Conservation (phyloP, 768 basidiomycete species). For the Piloderma croceum region DNA sequence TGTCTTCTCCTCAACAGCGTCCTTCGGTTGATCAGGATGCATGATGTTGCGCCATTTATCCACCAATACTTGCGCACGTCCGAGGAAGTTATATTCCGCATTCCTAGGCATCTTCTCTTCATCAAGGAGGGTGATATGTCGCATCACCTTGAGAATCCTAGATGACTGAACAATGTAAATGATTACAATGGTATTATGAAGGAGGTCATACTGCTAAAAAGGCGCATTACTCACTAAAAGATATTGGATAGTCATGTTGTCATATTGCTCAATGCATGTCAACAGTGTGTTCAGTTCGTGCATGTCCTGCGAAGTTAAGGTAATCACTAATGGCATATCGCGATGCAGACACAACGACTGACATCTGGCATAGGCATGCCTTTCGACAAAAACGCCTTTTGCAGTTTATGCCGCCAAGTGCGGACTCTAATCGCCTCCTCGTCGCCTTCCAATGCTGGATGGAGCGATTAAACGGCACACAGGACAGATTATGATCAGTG, state of each 20-base stretch:
- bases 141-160: slow-evolving; percentile 57
- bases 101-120: slow-evolving; percentile 42
- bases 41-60: slow-evolving; percentile 39
- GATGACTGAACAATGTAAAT: too few species aligned
- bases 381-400: slow-evolving; percentile 79
- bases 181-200: too few species aligned
- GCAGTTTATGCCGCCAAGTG: slow-evolving; percentile 89
- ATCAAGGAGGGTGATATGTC: slow-evolving; percentile 47
- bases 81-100: slow-evolving; percentile 48
- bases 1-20: too few species aligned
- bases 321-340: slow-evolving; percentile 1
- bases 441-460: slow-evolving; percentile 45
- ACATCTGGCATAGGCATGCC: slow-evolving; percentile 61
- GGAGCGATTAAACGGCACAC: too few species aligned
- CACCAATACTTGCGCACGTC: slow-evolving; percentile 43
- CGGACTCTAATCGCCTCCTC: slow-evolving; percentile 70
- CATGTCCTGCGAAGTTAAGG: slow-evolving; percentile 68
- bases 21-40: slow-evolving; percentile 27
- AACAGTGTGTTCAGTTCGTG: slow-evolving; percentile 65
- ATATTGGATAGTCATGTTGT: slow-evolving; percentile 72
- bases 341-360: slow-evolving; percentile 12
- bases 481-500: too few species aligned
- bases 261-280: slow-evolving; percentile 69
- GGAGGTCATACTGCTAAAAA: not conserved
- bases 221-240: slow-evolving; percentile 43